Conservation (phyloP, 108 stramenopile species). For the Stephanodiscus minutulus region DNA sequence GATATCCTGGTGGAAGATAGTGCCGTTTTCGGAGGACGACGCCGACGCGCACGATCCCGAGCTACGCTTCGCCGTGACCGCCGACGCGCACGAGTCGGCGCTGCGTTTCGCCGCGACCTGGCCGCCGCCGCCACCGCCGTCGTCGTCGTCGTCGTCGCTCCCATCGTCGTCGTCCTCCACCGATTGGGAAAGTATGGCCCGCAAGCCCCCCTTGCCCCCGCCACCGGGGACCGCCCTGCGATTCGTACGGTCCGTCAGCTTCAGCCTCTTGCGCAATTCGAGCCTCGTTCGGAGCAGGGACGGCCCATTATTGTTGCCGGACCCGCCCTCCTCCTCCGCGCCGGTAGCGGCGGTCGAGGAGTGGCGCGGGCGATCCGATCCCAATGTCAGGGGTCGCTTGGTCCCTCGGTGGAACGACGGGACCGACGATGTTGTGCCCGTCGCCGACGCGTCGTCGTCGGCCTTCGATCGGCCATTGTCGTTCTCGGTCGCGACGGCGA, state of each 20-base stretch:
- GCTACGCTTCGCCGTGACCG: slow-evolving; percentile 13
- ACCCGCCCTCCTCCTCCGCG: no score
- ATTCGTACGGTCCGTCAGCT: slow-evolving; percentile 21
- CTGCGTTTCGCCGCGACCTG: background rate
- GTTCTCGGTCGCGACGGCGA: background rate
- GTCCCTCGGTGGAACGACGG: slow-evolving; percentile 3
- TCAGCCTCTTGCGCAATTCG: slow-evolving; percentile 26
- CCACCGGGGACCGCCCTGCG: slow-evolving; percentile 3
- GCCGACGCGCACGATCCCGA: slow-evolving; percentile 1
- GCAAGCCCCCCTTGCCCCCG: slow-evolving; percentile 16
- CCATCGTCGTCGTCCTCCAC: slow-evolving; percentile 17
- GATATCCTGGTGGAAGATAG: slow-evolving; percentile 40
- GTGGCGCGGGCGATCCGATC: background rate
- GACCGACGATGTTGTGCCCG: background rate
- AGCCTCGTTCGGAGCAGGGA: slow-evolving; percentile 15
- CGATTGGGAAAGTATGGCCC: slow-evolving; percentile 42
- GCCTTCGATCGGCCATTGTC: background rate
- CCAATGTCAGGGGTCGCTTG: slow-evolving; percentile 1
- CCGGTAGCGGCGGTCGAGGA: background rate
- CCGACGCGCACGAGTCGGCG: background rate
- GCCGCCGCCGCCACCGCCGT: slow-evolving; percentile 3
- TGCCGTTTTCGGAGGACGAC: slow-evolving; percentile 1
- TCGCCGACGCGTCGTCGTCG: background rate
- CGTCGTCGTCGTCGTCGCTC: slow-evolving; percentile 11
- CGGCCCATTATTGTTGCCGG: background rate